Percentiles rank a stretch among this genome's conserved stretches.
phyloP scores from a whole-genome alignment of 495 filamentous ascomycete species.

The Penicillium paradoxum region DNA sequence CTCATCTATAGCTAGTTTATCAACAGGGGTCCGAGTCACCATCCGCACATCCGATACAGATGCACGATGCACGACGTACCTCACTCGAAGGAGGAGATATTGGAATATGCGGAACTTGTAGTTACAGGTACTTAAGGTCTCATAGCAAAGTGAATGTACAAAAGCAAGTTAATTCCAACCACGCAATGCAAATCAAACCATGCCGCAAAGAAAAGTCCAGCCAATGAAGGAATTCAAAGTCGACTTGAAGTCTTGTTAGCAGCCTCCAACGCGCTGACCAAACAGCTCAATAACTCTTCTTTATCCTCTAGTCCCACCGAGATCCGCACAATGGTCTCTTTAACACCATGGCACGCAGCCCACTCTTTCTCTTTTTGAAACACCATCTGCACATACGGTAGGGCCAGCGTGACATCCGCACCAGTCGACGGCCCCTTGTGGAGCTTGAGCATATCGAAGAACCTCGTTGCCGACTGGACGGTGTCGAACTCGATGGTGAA shows the following conservation, averaged over 20 bases:
- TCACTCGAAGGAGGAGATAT: no score
- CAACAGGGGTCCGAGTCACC: no score
- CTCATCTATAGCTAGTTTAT: no score
- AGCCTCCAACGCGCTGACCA: not conserved
- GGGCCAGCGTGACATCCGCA: constrained; percentile 18
- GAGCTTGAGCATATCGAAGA: constrained; percentile 15
- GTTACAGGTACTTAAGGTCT: no score
- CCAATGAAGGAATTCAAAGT: not conserved
- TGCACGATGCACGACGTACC: no score
- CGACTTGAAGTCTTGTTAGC: not conserved
- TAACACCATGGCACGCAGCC: constrained; percentile 14
- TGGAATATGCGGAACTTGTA: no score
- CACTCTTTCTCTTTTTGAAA: constrained; percentile 17
- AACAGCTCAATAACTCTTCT: not conserved
- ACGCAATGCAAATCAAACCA: no score
- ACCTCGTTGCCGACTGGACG: constrained; percentile 13
- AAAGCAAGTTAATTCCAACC: no score
- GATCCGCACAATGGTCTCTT: constrained; percentile 20
- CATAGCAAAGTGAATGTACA: no score
- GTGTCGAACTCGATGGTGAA: constrained; percentile 36
- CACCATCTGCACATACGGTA: constrained; percentile 19
- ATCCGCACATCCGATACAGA: no score
- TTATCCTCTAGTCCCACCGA: constrained; percentile 19
- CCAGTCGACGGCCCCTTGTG: constrained; percentile 9
- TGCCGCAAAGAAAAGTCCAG: no score